Conservation (phyloP, 2,329 filamentous ascomycete species). For the Epichloe baconii region DNA sequence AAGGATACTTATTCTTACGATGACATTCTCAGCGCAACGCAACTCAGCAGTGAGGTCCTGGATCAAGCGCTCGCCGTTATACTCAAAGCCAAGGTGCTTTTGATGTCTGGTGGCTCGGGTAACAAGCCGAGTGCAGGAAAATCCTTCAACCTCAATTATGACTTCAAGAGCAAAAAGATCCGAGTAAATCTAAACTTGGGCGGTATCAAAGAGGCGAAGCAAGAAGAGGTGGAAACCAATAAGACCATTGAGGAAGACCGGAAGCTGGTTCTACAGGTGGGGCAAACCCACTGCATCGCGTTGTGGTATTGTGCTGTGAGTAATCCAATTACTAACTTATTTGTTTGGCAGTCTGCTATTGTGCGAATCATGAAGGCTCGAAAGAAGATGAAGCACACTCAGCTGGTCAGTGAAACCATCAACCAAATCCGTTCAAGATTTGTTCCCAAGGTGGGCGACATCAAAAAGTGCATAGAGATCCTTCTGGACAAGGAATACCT, state of each 20-base stretch:
- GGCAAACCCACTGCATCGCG: slow-evolving; percentile 22
- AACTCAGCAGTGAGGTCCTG: slow-evolving; percentile 66
- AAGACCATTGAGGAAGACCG: slow-evolving; percentile 99
- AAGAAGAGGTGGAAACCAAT: slow-evolving; percentile 92
- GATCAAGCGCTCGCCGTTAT: slow-evolving; percentile 80
- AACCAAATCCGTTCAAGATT: slow-evolving; percentile 89
- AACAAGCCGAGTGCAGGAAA: slow-evolving; percentile 69
- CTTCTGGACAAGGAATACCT: slow-evolving; percentile 98
- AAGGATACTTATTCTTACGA: slow-evolving; percentile 74
- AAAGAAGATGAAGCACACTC: slow-evolving; percentile 96
- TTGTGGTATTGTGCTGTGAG: background rate
- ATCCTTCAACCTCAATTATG: slow-evolving; percentile 74
- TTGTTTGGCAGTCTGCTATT: slow-evolving; percentile 64
- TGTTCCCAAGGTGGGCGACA: slow-evolving; percentile 82
- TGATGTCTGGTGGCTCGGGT: slow-evolving; percentile 50
- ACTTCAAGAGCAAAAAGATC: slow-evolving; percentile 98
- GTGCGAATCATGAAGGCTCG: slow-evolving; percentile 99
- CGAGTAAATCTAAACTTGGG: slow-evolving; percentile 92
- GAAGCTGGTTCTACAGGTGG: slow-evolving; percentile 90
- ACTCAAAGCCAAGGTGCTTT: slow-evolving; percentile 83
- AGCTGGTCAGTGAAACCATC: slow-evolving; percentile 90
- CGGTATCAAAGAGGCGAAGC: slow-evolving; percentile 91
- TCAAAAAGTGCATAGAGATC: slow-evolving; percentile 99
- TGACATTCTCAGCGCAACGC: slow-evolving; percentile 72
- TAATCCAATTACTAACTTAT: slow-evolving; percentile 13